A percentile compares a stretch with the other conserved stretches of the same genome.
These are phyloP conservation scores for Malbranchea zuffiana DNA, from an alignment of 2,329 filamentous ascomycete species.

Conservation along the genomic window DNA sequence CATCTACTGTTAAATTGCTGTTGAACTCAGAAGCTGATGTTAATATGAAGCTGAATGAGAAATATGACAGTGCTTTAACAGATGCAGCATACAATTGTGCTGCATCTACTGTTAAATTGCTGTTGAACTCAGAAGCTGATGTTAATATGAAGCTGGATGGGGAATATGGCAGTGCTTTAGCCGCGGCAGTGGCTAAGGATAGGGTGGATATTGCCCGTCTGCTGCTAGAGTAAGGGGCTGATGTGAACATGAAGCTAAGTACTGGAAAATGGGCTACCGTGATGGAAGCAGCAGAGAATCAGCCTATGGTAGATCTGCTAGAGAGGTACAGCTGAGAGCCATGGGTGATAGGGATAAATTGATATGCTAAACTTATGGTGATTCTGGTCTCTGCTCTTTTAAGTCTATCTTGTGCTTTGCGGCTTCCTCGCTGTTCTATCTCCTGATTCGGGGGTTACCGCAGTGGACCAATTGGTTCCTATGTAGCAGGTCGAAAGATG, in stretches of 20 bases:
- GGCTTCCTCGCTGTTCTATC: too few species aligned
- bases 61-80: conserved; percentile 9
- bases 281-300: not conserved
- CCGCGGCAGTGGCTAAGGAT: conserved; percentile 1
- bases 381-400: too few species aligned
- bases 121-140: conserved; percentile 3
- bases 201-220: not conserved
- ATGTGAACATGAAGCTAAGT: not conserved
- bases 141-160: conserved; percentile 8
- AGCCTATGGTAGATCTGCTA: too few species aligned
- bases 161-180: conserved; percentile 8
- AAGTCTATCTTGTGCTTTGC: too few species aligned
- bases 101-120: not conserved
- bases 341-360: too few species aligned
- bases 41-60: not conserved
- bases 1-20: conserved; percentile 11
- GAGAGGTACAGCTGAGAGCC: too few species aligned
- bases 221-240: not conserved
- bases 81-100: not conserved
- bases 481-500: too few species aligned
- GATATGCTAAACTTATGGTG: too few species aligned
- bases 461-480: too few species aligned
- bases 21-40: conserved; percentile 14
- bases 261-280: not conserved
- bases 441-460: too few species aligned